A percentile compares a stretch with the other conserved stretches of the same genome.
phyloP scores from a whole-genome alignment of 2,329 filamentous ascomycete species.

The Pseudogymnoascus sp. region DNA sequence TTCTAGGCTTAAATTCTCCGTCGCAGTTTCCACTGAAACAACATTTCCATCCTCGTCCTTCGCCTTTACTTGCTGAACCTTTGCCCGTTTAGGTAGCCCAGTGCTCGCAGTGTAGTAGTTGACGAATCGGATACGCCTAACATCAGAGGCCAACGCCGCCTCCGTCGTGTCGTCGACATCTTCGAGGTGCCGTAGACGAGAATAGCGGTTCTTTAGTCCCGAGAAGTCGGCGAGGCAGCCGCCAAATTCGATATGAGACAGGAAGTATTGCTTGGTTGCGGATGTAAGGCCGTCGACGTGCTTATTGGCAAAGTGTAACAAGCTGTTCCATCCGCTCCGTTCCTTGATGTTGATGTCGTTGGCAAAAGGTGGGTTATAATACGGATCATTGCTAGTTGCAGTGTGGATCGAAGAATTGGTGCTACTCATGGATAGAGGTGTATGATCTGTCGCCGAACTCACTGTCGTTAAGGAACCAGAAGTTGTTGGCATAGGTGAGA shows the following conservation, averaged over 20 bases:
- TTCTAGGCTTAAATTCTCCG: slow-evolving; percentile 19
- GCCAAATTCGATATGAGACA: slow-evolving; percentile 77
- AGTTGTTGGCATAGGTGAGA: neutral
- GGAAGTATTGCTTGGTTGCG: slow-evolving; percentile 65
- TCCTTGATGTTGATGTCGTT: slow-evolving; percentile 67
- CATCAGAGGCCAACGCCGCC: slow-evolving; percentile 27
- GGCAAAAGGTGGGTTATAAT: slow-evolving; percentile 66
- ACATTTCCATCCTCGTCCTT: slow-evolving; percentile 14
- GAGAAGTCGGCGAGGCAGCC: slow-evolving; percentile 70
- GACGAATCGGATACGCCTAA: slow-evolving; percentile 62
- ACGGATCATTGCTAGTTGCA: slow-evolving; percentile 41
- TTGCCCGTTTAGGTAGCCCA: slow-evolving; percentile 53
- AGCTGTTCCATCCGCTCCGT: slow-evolving; percentile 57
- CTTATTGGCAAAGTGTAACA: slow-evolving; percentile 73
- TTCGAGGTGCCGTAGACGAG: slow-evolving; percentile 61
- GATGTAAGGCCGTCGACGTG: slow-evolving; percentile 64
- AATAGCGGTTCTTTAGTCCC: slow-evolving; percentile 62
- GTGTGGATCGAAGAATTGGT: slow-evolving; percentile 18
- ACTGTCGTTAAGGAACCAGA: neutral
- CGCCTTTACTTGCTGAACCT: slow-evolving; percentile 20
- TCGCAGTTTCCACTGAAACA: slow-evolving; percentile 16
- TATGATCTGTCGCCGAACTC: neutral
- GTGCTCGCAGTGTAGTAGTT: slow-evolving; percentile 90
- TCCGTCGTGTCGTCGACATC: slow-evolving; percentile 50
- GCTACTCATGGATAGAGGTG: neutral